Evolutionary conservation across 352 stramenopile species (phyloP), one percentile per base, ranked within the genome.

Genomic region (Globisporangium alternatum): DNA sequence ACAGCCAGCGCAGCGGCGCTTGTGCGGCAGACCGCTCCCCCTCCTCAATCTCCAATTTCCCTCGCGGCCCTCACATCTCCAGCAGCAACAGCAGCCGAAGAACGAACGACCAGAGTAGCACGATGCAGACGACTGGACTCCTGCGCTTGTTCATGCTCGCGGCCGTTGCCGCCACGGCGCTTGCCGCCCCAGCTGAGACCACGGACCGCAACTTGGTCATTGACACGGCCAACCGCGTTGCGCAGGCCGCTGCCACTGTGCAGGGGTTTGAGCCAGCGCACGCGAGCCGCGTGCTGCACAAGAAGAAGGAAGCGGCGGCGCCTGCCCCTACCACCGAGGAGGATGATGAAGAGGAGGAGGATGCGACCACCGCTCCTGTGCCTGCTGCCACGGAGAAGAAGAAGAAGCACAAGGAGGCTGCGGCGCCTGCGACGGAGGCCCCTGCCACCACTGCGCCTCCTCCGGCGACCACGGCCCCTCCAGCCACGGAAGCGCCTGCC

Each of bases 11-110:
- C 10, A 7, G 33, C 33, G 8, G 8, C 15, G 9, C 9, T 15
- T 12, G 12, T 41, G 35, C 52, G 19, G 10, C 31, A 41, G 52
- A 8, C 31, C 22, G 31, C 35, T 30, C 45, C 45, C 45, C 60
- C 65, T 71, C 66, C 56, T 78, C 78, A 87, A 85, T 79, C 76
- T 75, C 68, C 66, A 87, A 85, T 85, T 87, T 64, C 56, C 64
- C 52, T 52, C 64, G 64, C 49, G n/a, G 53, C 21, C 55, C 54
- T 17, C 48, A 65, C 62, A 25, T 39, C 61, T 53, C 44, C 61
- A 69, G 52, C 65, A 56, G 31, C 53, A 70, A 9, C 54, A 57
- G 25, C 41, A 41, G 44, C 63, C 43, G n/a, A 60, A 55, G 41
- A 15, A 41, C 56, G 25, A 48, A 41, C 56, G 25, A 48, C 33